Evolutionary conservation across 169 alveolate species (phyloP).

Genomic region (Cryptosporidium canis): DNA sequence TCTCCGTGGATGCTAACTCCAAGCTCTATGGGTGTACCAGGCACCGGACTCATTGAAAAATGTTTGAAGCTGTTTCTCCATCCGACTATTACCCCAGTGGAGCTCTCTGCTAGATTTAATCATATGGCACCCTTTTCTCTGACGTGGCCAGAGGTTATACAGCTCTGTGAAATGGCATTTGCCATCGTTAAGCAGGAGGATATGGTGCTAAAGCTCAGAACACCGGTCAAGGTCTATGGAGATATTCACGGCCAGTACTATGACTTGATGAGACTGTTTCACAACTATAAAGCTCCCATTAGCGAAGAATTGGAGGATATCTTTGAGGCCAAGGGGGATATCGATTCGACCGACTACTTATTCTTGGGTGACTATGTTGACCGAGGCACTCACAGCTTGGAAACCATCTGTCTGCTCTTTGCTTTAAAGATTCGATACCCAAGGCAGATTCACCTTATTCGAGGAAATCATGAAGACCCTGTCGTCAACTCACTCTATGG

Average conservation of each 20-base stretch:
- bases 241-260: conserved; percentile 99
- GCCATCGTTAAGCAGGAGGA: conserved; percentile 91
- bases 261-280: conserved; percentile 97
- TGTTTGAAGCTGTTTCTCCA: conserved; percentile 53
- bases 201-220: conserved; percentile 94
- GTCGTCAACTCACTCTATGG: conserved; percentile 98
- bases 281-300: conserved; percentile 86
- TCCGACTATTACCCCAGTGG: conserved; percentile 62
- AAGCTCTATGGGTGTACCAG: conserved; percentile 9
- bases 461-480: conserved; percentile 99
- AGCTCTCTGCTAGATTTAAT: conserved; percentile 67
- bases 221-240: conserved; percentile 97
- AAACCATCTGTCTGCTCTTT: conserved; percentile 94
- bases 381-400: conserved; percentile 94
- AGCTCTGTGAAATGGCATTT: conserved; percentile 78
- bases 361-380: conserved; percentile 99
- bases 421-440: conserved; percentile 96
- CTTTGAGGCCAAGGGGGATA: conserved; percentile 77
- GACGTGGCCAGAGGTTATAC: conserved; percentile 83
- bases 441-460: conserved; percentile 95
- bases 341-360: conserved; percentile 85
- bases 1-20: conserved; percentile 66
- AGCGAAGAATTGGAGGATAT: conserved; percentile 85
- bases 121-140: conserved; percentile 60
- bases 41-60: conserved; percentile 57